phyloP scores from a whole-genome alignment of 257 asterid genomes.

The Verbascum thapsus region DNA sequence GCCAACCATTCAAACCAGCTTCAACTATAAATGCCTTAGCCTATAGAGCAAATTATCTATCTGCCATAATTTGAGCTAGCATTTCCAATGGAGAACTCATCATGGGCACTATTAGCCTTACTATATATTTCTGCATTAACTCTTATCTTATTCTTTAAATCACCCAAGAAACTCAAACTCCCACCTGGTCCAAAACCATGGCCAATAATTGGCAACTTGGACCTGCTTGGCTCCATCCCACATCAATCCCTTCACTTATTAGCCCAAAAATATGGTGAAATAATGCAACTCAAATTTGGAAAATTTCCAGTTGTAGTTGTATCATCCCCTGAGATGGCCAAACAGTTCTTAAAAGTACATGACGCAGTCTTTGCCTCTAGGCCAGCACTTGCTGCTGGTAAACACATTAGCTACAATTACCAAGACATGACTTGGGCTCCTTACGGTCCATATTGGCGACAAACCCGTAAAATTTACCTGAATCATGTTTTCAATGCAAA shows the following conservation, averaged over 20 bases:
- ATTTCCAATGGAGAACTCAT: background rate
- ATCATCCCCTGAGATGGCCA: constrained; percentile 48
- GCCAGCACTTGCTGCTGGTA: constrained; percentile 44
- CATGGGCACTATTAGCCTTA: constrained; percentile 18
- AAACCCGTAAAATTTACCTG: constrained; percentile 37
- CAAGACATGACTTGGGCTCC: constrained; percentile 41
- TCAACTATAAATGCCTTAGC: too few relatives aligned
- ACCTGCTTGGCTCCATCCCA: constrained; percentile 31
- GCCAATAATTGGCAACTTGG: constrained; percentile 44
- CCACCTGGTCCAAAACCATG: constrained; percentile 52
- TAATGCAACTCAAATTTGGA: constrained; percentile 44
- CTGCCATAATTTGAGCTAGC: background rate
- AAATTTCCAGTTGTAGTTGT: constrained; percentile 35
- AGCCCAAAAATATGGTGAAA: constrained; percentile 37
- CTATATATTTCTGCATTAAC: background rate
- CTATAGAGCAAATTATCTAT: background rate
- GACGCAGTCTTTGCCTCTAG: constrained; percentile 41
- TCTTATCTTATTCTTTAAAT: constrained; percentile 10
- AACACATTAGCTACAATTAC: constrained; percentile 35
- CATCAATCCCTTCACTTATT: constrained; percentile 30
- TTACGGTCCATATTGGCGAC: constrained; percentile 42
- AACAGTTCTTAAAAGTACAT: constrained; percentile 37
- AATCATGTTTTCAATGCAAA: constrained; percentile 32
- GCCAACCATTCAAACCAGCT: too few relatives aligned
- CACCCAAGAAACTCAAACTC: background rate